These are phyloP conservation scores for Chytriomyces hyalinus DNA, from an alignment of 192 early-diverging fungal genomes.

Conservation along the genomic window DNA sequence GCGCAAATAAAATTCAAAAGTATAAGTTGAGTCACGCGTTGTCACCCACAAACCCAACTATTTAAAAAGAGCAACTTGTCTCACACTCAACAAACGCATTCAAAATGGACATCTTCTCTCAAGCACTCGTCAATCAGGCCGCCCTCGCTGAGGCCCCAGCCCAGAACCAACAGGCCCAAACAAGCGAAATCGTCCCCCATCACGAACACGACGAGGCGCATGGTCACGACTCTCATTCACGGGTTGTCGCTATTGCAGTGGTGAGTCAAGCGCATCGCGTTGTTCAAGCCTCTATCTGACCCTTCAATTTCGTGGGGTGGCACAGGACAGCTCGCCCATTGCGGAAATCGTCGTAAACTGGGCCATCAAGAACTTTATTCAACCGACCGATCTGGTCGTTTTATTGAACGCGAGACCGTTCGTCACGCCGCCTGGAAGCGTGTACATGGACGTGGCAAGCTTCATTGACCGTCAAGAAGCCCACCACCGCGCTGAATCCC, in stretches of 20 bases:
- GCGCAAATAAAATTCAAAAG: not conserved
- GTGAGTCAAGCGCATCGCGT: not conserved
- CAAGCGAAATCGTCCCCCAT: slow-evolving; percentile 18
- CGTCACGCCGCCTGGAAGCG: slow-evolving; percentile 11
- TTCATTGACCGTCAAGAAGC: slow-evolving; percentile 24
- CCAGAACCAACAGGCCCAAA: not conserved
- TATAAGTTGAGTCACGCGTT: not conserved
- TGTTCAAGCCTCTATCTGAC: not conserved
- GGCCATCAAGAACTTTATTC: slow-evolving; percentile 41
- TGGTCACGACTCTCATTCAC: not conserved
- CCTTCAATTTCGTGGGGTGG: not conserved
- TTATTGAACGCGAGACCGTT: slow-evolving; percentile 40
- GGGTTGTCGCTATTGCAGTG: slow-evolving; percentile 44
- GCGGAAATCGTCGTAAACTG: slow-evolving; percentile 40
- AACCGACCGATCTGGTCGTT: slow-evolving; percentile 41
- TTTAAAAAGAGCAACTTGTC: not conserved
- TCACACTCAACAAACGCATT: not conserved
- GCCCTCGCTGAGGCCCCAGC: not conserved
- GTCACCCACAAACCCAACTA: not conserved
- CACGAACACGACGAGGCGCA: slow-evolving; percentile 24
- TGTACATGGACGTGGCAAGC: slow-evolving; percentile 27
- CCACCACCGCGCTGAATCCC: slow-evolving; percentile 20
- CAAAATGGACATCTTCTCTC: slow-evolving; percentile 18
- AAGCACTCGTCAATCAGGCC: slow-evolving; percentile 5
- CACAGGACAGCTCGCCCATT: slow-evolving; percentile 25